Percentiles rank a stretch among this genome's conserved stretches.
phyloP scores from a whole-genome alignment of 2,329 filamentous ascomycete genomes.

The Aspergillus sp. region DNA sequence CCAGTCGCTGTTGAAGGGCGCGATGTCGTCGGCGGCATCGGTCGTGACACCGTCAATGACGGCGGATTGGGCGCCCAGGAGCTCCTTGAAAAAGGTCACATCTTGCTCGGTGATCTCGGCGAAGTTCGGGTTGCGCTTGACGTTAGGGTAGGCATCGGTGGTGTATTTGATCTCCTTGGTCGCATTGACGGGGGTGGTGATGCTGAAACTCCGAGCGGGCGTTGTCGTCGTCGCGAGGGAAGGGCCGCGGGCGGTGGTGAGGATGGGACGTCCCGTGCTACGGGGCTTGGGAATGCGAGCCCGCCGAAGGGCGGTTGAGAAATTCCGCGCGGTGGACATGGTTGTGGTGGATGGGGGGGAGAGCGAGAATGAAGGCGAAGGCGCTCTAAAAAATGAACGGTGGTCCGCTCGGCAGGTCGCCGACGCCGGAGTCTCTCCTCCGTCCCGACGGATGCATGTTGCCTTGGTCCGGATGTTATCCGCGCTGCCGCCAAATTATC shows the following conservation, averaged over 20 bases:
- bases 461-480: not conserved
- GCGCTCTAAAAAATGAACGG: not conserved
- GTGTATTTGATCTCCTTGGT: conserved; percentile 66
- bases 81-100: conserved; percentile 74
- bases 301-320: conserved; percentile 32
- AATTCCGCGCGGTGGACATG: conserved; percentile 32
- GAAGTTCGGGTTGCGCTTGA: conserved; percentile 78
- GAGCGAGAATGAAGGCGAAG: not conserved
- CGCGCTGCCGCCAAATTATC: not conserved
- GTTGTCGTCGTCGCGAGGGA: conserved; percentile 10
- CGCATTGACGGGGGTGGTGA: conserved; percentile 25
- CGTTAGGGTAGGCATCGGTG: conserved; percentile 73
- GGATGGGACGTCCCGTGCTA: conserved; percentile 21
- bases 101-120: conserved; percentile 68
- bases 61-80: conserved; percentile 77
- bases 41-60: conserved; percentile 79
- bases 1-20: conserved; percentile 95
- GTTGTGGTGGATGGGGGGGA: conserved; percentile 5
- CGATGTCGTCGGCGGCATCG: conserved; percentile 75
- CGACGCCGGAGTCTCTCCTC: not conserved
- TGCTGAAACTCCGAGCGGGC: conserved; percentile 29
- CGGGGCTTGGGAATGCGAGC: conserved; percentile 31
- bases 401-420: not conserved
- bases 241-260: conserved; percentile 17
- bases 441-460: not conserved